These are phyloP conservation scores for Lachnellula willkommii DNA, from an alignment of 2,329 filamentous ascomycete genomes.

Conservation along the genomic window DNA sequence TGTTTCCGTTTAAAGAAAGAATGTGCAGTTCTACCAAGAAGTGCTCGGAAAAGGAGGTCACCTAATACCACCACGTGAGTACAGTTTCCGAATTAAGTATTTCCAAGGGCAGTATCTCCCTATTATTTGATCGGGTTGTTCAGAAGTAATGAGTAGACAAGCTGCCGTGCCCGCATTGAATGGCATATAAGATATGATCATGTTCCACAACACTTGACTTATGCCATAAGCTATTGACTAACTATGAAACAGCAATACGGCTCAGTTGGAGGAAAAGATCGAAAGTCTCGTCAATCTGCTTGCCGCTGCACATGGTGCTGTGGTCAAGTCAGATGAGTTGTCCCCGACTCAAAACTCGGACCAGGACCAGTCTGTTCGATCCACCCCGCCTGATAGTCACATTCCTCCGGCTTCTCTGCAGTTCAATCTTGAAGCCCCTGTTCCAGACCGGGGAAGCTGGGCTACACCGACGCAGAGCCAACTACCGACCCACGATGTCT, in stretches of 20 bases:
- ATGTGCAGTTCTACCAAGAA: constrained; percentile 14
- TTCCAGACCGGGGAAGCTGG: background rate
- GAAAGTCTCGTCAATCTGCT: constrained; percentile 22
- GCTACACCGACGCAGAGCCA: background rate
- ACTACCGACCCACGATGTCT: too few species aligned
- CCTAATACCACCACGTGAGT: constrained; percentile 18
- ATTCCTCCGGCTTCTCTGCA: background rate
- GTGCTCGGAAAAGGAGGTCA: constrained; percentile 18
- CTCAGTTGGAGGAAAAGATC: constrained; percentile 21
- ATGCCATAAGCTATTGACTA: background rate
- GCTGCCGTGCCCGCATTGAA: background rate
- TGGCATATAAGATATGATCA: background rate
- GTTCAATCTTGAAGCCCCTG: background rate
- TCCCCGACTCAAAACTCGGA: constrained; percentile 4
- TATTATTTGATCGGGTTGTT: background rate
- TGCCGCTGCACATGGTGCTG: constrained; percentile 11
- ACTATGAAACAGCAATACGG: constrained; percentile 10
- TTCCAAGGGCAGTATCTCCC: too few species aligned
- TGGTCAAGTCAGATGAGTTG: constrained; percentile 1
- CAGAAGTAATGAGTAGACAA: background rate
- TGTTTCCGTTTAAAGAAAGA: constrained; percentile 22
- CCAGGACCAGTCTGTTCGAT: background rate
- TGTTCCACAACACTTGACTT: too few species aligned
- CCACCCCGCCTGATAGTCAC: background rate
- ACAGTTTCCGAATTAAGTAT: background rate